A percentile compares a stretch with the other conserved stretches of the same genome.
These are phyloP conservation scores for Aphanomyces astaci DNA, from an alignment of 352 stramenopile genomes.

Conservation along the genomic window DNA sequence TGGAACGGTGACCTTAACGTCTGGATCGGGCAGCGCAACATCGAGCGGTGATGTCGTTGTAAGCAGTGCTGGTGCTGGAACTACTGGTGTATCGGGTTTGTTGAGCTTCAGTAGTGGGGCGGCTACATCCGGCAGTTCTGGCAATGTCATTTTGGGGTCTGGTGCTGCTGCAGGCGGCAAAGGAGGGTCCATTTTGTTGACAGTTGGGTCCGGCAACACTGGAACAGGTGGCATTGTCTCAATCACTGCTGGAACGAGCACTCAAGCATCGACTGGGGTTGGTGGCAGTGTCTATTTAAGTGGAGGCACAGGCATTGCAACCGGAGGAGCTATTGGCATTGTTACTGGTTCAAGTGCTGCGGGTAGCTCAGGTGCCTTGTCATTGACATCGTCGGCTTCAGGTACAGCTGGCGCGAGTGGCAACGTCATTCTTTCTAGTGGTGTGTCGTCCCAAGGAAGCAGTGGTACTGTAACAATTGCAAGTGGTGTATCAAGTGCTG, in stretches of 20 bases:
- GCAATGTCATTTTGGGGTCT: constrained; percentile 9
- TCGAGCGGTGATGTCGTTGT: constrained; percentile 13
- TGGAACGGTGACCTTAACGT: constrained; percentile 4
- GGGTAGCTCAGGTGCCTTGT: constrained; percentile 5
- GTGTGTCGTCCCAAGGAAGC: constrained; percentile 26
- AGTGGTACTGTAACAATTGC: constrained; percentile 29
- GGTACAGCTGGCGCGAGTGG: constrained; percentile 22
- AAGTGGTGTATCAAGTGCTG: neutral
- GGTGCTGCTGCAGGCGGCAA: neutral
- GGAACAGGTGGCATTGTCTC: constrained; percentile 22
- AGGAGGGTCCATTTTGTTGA: constrained; percentile 13
- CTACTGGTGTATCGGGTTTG: neutral
- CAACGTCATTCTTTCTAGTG: constrained; percentile 29
- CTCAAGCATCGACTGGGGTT: neutral
- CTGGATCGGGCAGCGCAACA: neutral
- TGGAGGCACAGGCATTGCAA: constrained; percentile 24
- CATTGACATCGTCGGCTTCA: neutral
- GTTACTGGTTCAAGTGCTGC: constrained; percentile 23
- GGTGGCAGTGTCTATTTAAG: constrained; percentile 25
- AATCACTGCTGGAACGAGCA: constrained; percentile 22
- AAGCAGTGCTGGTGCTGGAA: constrained; percentile 3
- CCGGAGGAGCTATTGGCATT: constrained; percentile 34
- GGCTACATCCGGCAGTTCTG: constrained; percentile 1
- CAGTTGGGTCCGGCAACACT: constrained; percentile 20
- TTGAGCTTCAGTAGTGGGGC: constrained; percentile 17